These are phyloP conservation scores for Xylaria sp. DNA, from an alignment of 2,329 filamentous ascomycete species.

Conservation along the genomic window DNA sequence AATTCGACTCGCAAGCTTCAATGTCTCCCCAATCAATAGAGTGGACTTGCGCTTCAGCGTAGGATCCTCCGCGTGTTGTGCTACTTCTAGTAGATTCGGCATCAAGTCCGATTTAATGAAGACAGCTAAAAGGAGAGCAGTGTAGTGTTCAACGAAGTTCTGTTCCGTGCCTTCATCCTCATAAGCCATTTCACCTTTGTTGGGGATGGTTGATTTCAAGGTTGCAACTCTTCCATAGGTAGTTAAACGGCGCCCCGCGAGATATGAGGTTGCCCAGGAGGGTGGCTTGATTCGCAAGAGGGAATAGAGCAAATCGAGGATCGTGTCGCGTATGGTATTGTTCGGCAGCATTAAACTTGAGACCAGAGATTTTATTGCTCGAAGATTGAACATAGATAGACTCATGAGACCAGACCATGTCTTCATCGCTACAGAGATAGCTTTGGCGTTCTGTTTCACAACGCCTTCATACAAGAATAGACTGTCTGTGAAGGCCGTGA, in stretches of 20 bases:
- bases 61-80: slow-evolving; percentile 74
- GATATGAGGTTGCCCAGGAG: slow-evolving; percentile 93
- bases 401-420: slow-evolving; percentile 94
- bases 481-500: slow-evolving; percentile 93
- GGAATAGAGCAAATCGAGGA: slow-evolving; percentile 87
- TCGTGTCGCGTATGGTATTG: slow-evolving; percentile 72
- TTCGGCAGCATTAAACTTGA: slow-evolving; percentile 71
- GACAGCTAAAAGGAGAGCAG: slow-evolving; percentile 84
- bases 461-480: slow-evolving; percentile 67
- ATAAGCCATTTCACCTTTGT: slow-evolving; percentile 62
- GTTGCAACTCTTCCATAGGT: slow-evolving; percentile 96
- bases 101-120: slow-evolving; percentile 85
- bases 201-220: slow-evolving; percentile 70
- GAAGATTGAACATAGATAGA: slow-evolving; percentile 87
- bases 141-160: slow-evolving; percentile 94
- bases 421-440: slow-evolving; percentile 90
- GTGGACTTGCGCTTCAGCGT: slow-evolving; percentile 88
- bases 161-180: slow-evolving; percentile 78
- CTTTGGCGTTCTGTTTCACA: slow-evolving; percentile 87
- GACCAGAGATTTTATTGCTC: slow-evolving; percentile 82
- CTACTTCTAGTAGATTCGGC: slow-evolving; percentile 69
- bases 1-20: slow-evolving; percentile 88
- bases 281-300: slow-evolving; percentile 89
- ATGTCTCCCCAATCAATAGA: slow-evolving; percentile 86
- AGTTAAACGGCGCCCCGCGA: slow-evolving; percentile 90